These are phyloP conservation scores for Amyloporia xantha DNA, from an alignment of 768 basidiomycete species.

Conservation along the genomic window DNA sequence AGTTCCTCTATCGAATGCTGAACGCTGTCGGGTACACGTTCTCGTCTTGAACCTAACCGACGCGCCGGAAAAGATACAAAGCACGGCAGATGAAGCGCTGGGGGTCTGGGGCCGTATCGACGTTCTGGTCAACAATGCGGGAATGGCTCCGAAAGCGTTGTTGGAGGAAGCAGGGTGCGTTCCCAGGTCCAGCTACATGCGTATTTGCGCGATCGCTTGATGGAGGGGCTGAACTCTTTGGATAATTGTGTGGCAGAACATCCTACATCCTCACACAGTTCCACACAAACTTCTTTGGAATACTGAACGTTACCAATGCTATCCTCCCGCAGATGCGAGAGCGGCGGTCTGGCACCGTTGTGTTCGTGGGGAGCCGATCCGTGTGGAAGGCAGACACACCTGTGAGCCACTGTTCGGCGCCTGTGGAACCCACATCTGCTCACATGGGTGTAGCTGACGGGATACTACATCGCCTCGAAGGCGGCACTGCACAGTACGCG, in stretches of 20 bases:
- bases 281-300: constrained; percentile 33
- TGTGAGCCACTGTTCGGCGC: constrained; percentile 25
- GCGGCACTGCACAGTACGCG: constrained; percentile 29
- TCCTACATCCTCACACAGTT: background rate
- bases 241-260: no score
- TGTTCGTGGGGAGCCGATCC: constrained; percentile 28
- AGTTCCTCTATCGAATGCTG: constrained; percentile 11
- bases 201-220: background rate
- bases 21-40: constrained; percentile 31
- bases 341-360: constrained; percentile 25
- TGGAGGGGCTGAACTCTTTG: background rate
- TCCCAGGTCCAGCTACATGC: background rate
- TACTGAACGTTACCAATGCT: constrained; percentile 33
- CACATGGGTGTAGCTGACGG: constrained; percentile 16
- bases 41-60: constrained; percentile 42
- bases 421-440: background rate
- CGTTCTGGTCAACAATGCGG: constrained; percentile 38
- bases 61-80: constrained; percentile 30
- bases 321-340: constrained; percentile 32
- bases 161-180: constrained; percentile 36
- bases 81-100: constrained; percentile 27
- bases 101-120: constrained; percentile 26
- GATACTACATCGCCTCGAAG: constrained; percentile 33
- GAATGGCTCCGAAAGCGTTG: constrained; percentile 29
- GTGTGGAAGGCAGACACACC: constrained; percentile 27